These are phyloP conservation scores for Solanum hybrid DNA, from an alignment of 305 asterid genomes.

Conservation along the genomic window DNA sequence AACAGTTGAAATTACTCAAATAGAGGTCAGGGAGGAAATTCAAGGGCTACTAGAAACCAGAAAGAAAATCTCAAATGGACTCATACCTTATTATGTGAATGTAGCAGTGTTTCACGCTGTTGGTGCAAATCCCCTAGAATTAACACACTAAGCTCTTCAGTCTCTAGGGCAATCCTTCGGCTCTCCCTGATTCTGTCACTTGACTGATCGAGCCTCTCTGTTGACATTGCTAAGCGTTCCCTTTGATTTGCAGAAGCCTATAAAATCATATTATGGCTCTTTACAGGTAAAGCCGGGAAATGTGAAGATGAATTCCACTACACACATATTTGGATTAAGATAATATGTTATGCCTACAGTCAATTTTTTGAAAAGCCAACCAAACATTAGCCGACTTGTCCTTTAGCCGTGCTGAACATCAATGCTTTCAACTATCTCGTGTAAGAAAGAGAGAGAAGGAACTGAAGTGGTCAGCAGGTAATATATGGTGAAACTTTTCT, in stretches of 20 bases:
- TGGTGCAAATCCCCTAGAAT: constrained; percentile 84
- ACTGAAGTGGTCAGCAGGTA: not conserved
- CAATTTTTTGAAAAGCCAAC: not conserved
- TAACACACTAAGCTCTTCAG: constrained; percentile 80
- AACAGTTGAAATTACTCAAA: not conserved
- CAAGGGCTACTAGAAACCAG: not conserved
- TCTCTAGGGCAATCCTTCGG: constrained; percentile 72
- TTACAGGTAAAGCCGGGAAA: not conserved
- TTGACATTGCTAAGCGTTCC: constrained; percentile 64
- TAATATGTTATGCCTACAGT: not conserved
- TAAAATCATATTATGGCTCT: not conserved
- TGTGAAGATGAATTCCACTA: not conserved
- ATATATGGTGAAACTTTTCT: not conserved
- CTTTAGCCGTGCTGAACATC: not conserved
- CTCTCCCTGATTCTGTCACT: constrained; percentile 69
- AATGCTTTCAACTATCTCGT: not conserved
- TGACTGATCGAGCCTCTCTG: constrained; percentile 74
- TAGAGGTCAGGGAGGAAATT: not conserved
- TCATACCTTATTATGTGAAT: constrained; percentile 63
- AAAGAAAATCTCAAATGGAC: not conserved
- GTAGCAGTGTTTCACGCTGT: constrained; percentile 85
- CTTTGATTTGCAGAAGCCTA: constrained; percentile 81
- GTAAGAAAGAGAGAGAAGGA: not conserved
- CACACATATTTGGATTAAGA: not conserved
- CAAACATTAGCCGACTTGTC: not conserved